A percentile compares a stretch with the other conserved stretches of the same genome.
Conservation (phyloP, 2,329 filamentous ascomycete genomes). For the Leptosphaerulina australis region DNA sequence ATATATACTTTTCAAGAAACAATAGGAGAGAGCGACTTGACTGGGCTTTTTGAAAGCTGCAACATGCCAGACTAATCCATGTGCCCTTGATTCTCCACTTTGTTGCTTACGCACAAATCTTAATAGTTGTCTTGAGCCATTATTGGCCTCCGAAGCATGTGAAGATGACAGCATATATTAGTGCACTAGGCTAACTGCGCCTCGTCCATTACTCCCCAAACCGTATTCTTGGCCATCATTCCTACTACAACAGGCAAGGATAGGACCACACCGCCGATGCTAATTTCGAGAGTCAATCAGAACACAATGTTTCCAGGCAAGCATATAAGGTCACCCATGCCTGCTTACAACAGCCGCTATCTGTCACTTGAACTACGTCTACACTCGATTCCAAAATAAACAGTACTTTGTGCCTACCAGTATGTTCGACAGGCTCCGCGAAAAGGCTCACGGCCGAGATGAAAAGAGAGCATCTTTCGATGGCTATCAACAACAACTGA, state of each 20-base stretch:
- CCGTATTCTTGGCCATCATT: conserved; percentile 3
- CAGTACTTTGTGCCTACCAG: neutral
- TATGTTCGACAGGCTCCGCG: conserved; percentile 25
- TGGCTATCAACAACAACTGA: conserved; percentile 1
- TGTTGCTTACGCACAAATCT: too few relatives aligned
- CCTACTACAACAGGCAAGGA: neutral
- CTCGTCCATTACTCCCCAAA: neutral
- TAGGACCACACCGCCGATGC: neutral
- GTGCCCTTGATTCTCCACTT: too few relatives aligned
- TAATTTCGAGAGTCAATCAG: neutral
- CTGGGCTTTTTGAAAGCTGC: too few relatives aligned
- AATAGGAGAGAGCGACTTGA: too few relatives aligned
- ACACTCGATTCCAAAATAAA: neutral
- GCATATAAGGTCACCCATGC: conserved; percentile 4
- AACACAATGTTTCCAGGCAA: neutral
- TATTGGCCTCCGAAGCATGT: too few relatives aligned
- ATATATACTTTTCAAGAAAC: too few relatives aligned
- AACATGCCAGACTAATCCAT: too few relatives aligned
- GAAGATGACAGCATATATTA: conserved; percentile 8
- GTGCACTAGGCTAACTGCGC: neutral
- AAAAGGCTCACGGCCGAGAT: conserved; percentile 18
- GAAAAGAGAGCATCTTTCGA: conserved; percentile 20
- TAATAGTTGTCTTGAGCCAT: too few relatives aligned
- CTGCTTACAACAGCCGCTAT: neutral
- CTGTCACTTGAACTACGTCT: neutral